Evolutionary conservation across 2,329 filamentous ascomycete species (phyloP), one percentile per base, ranked within the genome.

Genomic region (Hymenoscyphus fraxineus): DNA sequence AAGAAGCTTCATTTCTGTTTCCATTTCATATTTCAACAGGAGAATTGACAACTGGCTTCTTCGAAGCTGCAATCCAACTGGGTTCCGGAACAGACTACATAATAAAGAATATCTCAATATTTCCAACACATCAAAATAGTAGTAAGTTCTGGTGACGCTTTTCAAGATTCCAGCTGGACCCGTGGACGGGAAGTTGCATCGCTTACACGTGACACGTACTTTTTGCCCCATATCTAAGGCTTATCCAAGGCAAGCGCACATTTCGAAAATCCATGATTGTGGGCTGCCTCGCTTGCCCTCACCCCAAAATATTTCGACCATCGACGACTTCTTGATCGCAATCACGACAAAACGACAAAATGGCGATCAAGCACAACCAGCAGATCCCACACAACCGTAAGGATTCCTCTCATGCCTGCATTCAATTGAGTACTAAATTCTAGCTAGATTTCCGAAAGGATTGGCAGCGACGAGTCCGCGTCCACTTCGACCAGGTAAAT

Each of bases 351-450:
- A 62, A 64, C 71, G 69, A 70, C 69, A 71, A 69, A 72, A 75
- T 60, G 93, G 91, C 94, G 87, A 97, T 98, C 92, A 96, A 96
- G 89, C 93, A 97, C 91, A 98, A 98, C 86, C 93, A 97, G 87
- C 91, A 94, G 86, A 90, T 97, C 82, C 90, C 91, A 81, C 91
- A 94, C 88, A 96, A 96, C 88, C 93, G 90, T 92, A 84, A 85
- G 89, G 79, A 66, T 39, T 78, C 76, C 69, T 64, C 67, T 66
- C 70, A 68, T 71, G 66, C 65, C 60, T 65, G 69, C 68, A 62
- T 72, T 70, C 64, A 67, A 66, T 64, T 68, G 64, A 61, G 58
- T 70, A 69, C 75, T 78, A 71, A 78, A 70, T 65, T 64, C 63
- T 73, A 72, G 70, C 78, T 51, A 95, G 91, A 97, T 81, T 97